Evolutionary conservation across 2,329 filamentous ascomycete species (phyloP).

Genomic region (Diplodia mutila): DNA sequence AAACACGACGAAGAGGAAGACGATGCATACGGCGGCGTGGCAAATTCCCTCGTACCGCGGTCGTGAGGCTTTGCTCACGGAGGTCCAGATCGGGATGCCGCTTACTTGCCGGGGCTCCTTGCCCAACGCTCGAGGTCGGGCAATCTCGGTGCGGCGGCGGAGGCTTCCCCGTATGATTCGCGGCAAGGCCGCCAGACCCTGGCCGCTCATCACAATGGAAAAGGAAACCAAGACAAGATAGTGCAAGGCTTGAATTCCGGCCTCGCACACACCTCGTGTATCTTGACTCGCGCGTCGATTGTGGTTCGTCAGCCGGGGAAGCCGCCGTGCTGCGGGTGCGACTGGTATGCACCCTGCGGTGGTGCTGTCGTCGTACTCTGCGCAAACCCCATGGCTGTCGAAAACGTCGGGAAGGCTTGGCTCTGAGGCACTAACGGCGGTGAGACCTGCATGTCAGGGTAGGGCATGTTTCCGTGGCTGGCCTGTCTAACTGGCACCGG

Average conservation of each 20-base stretch:
- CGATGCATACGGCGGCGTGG: not conserved
- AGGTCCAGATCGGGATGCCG: constrained; percentile 1
- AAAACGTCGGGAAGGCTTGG: constrained; percentile 24
- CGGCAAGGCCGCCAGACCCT: constrained; percentile 18
- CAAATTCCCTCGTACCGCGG: not conserved
- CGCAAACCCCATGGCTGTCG: constrained; percentile 24
- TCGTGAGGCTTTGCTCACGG: not conserved
- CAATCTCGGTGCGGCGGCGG: constrained; percentile 23
- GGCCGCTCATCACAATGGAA: constrained; percentile 22
- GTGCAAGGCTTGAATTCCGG: constrained; percentile 19
- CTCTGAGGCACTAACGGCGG: constrained; percentile 24
- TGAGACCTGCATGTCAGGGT: constrained; percentile 27
- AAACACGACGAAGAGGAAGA: constrained; percentile 8
- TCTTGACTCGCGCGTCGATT: constrained; percentile 14
- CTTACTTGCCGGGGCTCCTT: constrained; percentile 8
- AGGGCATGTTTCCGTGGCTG: constrained; percentile 25
- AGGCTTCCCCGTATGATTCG: constrained; percentile 22
- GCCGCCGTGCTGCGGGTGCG: constrained; percentile 23
- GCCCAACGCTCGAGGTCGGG: constrained; percentile 12
- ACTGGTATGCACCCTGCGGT: constrained; percentile 14
- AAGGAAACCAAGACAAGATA: constrained; percentile 24
- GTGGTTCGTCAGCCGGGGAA: constrained; percentile 24
- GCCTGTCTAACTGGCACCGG: constrained; percentile 24
- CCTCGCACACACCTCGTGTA: constrained; percentile 15
- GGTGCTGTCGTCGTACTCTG: constrained; percentile 20